Percentiles rank a stretch among this genome's conserved stretches.
phyloP scores from a whole-genome alignment of 768 basidiomycete species.

The Tricholoma matsutake region DNA sequence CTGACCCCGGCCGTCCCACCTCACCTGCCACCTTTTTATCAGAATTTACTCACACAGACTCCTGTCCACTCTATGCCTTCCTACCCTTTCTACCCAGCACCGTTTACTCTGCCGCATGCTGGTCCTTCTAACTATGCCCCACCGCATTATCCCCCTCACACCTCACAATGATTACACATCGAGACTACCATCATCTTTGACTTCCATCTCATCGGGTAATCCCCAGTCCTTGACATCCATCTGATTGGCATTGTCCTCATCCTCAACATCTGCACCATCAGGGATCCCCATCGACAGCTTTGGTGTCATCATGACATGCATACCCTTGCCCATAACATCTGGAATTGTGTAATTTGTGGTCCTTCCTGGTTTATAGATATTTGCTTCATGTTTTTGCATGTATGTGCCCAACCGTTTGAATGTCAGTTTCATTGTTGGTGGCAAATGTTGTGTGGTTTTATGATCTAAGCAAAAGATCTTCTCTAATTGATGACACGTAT shows the following conservation, averaged over 20 bases:
- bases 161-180: neutral
- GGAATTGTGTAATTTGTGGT: neutral
- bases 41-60: neutral
- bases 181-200: too few relatives aligned
- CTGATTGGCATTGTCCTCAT: neutral
- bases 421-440: conserved; percentile 25
- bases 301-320: neutral
- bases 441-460: conserved; percentile 14
- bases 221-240: neutral
- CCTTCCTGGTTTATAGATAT: neutral
- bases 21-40: neutral
- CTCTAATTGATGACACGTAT: conserved; percentile 17
- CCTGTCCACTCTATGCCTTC: neutral
- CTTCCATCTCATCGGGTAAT: neutral
- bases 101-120: neutral
- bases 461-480: conserved; percentile 22
- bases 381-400: too few relatives aligned
- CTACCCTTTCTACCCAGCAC: too few relatives aligned
- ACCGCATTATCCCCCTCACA: neutral
- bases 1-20: neutral
- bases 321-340: too few relatives aligned
- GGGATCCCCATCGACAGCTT: neutral
- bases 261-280: neutral
- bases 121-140: neutral
- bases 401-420: too few relatives aligned